Percentiles rank a stretch among this genome's conserved stretches.
Evolutionary conservation across 1,284 basidiomycete species (phyloP).

Genomic region (Phellopilus nigrolimitatus): DNA sequence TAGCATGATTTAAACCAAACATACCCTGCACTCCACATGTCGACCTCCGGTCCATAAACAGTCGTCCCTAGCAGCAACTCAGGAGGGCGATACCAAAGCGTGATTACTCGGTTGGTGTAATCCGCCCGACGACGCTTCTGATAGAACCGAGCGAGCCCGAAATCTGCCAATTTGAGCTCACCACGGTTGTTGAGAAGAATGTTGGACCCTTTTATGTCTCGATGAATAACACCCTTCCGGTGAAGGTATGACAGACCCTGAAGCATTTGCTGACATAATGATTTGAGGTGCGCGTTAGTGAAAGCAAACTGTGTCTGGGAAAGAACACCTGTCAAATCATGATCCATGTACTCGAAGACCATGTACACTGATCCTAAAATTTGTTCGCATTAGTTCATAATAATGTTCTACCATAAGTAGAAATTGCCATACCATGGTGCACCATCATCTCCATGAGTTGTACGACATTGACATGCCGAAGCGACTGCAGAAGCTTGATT

Average conservation of each 20-base stretch:
- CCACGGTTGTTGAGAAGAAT: conserved; percentile 93
- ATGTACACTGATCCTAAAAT: conserved; percentile 88
- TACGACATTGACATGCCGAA: conserved; percentile 89
- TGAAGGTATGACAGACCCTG: conserved; percentile 92
- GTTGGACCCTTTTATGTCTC: conserved; percentile 98
- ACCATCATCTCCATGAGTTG: conserved; percentile 98
- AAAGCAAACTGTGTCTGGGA: conserved; percentile 88
- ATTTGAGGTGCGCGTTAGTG: conserved; percentile 86
- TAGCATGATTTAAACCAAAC: conserved; percentile 25
- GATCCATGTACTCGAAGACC: conserved; percentile 99
- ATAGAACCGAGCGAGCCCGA: conserved; percentile 96
- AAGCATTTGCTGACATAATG: conserved; percentile 92
- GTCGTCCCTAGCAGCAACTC: conserved; percentile 96
- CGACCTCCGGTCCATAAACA: conserved; percentile 96
- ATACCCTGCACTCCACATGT: conserved; percentile 99
- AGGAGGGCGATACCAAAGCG: conserved; percentile 97
- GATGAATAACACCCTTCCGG: conserved; percentile 91
- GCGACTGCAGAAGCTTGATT: conserved; percentile 92
- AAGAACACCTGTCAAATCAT: conserved; percentile 93
- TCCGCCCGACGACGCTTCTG: conserved; percentile 86
- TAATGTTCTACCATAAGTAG: conserved; percentile 1
- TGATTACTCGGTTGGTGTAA: conserved; percentile 99
- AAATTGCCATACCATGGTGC: conserved; percentile 69
- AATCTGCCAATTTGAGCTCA: conserved; percentile 94
- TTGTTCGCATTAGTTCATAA: conserved; percentile 20